Evolutionary conservation across 176 grass and related monocot genomes (phyloP).

Genomic region (Lolium rigidum): DNA sequence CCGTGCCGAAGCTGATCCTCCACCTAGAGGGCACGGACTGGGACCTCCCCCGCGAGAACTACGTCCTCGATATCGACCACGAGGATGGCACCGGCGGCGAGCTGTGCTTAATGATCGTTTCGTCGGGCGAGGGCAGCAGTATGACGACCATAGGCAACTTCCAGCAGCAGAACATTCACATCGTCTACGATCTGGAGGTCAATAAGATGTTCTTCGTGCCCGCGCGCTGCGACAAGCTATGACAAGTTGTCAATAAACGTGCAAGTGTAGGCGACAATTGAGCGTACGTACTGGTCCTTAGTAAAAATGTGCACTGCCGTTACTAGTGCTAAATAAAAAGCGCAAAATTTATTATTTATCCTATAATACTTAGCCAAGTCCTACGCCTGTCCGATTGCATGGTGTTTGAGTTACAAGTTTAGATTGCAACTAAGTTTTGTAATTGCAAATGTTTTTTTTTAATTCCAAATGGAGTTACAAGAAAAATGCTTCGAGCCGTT

Average conservation of each 20-base stretch:
- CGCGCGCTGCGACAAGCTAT: slow-evolving; percentile 50
- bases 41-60: slow-evolving; percentile 48
- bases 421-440: too few species aligned
- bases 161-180: slow-evolving; percentile 67
- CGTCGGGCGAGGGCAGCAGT: neutral
- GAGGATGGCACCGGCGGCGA: neutral
- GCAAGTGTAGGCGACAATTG: too few species aligned
- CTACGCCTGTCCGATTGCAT: too few species aligned
- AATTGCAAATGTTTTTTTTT: too few species aligned
- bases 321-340: too few species aligned
- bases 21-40: slow-evolving; percentile 56
- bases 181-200: slow-evolving; percentile 58
- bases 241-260: neutral
- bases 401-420: too few species aligned
- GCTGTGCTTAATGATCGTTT: slow-evolving; percentile 28
- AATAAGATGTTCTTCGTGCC: slow-evolving; percentile 47
- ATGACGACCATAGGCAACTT: slow-evolving; percentile 50
- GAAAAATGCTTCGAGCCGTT: too few species aligned
- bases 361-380: too few species aligned
- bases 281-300: too few species aligned
- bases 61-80: neutral
- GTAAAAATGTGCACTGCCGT: too few species aligned
- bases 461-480: too few species aligned
- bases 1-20: slow-evolving; percentile 55
- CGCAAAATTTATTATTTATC: too few species aligned